Evolutionary conservation across 225 moss, liverwort and hornwort species (phyloP), one percentile per base, ranked within the genome.

Genomic region (Pleurozium schreberi): DNA sequence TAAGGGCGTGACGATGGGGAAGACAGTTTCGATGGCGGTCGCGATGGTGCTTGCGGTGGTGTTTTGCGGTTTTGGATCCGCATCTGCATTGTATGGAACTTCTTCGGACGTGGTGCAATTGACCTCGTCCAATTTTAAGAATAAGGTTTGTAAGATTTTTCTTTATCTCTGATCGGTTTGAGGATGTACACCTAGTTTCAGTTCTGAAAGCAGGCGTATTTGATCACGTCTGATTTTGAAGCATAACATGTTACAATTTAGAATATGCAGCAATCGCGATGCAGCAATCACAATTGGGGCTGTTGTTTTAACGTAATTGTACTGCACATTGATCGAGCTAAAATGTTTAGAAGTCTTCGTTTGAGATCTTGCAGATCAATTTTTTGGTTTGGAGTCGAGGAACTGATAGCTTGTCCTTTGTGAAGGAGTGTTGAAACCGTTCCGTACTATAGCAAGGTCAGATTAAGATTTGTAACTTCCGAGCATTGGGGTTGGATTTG

Each of bases 61-160:
- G 21, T 45, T 95, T 59, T 94, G 92, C 69, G 83, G 93, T n/a
- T 66, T 87, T 31, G 87, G 92, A 61, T 82, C 82, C 36, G 95
- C 82, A 18, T 73, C 85, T 90, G 96, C 95, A 81, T 91, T 99
- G 65, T 97, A 99, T 83, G 95, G 87, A 76, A 93, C 99, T 34
- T 87, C 95, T 66, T 97, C 96, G 19, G 95, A 97, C 74, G 99
- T 99, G 47, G 92, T 96, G 58, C 92, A 93, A 82, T 96, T 99
- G 82, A 96, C 93, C 82, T 95, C 96, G 31, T 94, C 96, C 64
- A 99, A 96, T 91, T 99, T 99, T 50, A 97, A 96, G 91, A 96
- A 96, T 40, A 96, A 90, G 95, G 97, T 96, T 74, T n/a, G 83
- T 81, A 43, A 42, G 65, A 1, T 38, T 42, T 66, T 77, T 50